phyloP scores from a whole-genome alignment of 2,329 filamentous ascomycete species.

The Botrytis sinoallii region DNA sequence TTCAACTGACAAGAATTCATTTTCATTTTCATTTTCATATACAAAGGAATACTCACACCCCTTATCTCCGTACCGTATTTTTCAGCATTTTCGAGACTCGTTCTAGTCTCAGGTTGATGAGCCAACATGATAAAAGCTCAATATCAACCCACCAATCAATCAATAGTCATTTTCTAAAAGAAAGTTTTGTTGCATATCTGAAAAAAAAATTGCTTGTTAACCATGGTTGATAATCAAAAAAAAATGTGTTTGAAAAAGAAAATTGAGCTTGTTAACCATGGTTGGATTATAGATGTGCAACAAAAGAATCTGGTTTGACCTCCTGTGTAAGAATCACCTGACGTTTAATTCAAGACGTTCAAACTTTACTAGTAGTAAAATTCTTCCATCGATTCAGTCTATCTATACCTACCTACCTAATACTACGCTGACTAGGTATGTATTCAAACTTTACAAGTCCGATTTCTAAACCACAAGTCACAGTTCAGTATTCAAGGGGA shows the following conservation, averaged over 20 bases:
- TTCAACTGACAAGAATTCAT: neutral
- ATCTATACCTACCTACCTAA: too few relatives aligned
- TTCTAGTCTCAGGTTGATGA: neutral
- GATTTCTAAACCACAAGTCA: neutral
- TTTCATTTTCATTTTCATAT: neutral
- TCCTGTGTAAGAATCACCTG: neutral
- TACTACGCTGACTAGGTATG: too few relatives aligned
- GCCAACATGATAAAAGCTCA: neutral
- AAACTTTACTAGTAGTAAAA: too few relatives aligned
- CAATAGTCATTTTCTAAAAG: neutral
- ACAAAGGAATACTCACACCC: neutral
- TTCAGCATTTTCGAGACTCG: neutral
- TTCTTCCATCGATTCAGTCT: too few relatives aligned
- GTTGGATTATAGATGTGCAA: neutral
- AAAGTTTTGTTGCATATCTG: neutral
- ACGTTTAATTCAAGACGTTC: neutral
- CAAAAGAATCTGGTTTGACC: neutral
- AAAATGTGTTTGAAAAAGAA: neutral
- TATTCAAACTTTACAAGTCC: neutral
- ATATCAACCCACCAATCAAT: neutral
- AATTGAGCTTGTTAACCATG: neutral
- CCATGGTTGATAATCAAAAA: neutral
- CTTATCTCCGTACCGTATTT: neutral
- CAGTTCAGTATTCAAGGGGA: neutral
- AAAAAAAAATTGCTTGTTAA: neutral